These are phyloP conservation scores for Talaromyces sp. DNA, from an alignment of 2,329 filamentous ascomycete genomes.

Conservation along the genomic window DNA sequence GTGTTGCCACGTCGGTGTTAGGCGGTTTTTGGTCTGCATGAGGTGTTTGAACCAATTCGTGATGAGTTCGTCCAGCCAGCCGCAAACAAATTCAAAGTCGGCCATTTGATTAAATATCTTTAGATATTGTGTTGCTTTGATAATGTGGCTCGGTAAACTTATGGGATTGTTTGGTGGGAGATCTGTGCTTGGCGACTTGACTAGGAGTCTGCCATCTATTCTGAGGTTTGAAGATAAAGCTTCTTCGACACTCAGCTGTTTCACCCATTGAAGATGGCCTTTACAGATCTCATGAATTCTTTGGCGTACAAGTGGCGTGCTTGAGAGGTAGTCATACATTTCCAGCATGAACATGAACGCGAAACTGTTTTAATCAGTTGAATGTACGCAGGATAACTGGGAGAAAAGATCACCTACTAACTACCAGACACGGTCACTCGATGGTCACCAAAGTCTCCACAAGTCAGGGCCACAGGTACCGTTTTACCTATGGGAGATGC, in stretches of 20 bases:
- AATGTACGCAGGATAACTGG: not conserved
- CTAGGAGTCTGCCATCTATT: conserved; percentile 7
- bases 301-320: not conserved
- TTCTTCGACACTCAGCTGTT: not conserved
- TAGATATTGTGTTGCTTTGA: conserved; percentile 14
- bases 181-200: not conserved
- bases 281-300: conserved; percentile 12
- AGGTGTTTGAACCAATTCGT: conserved; percentile 7
- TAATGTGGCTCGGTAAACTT: conserved; percentile 13
- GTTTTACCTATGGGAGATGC: not conserved
- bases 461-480: conserved; percentile 11
- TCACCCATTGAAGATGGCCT: conserved; percentile 12
- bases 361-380: conserved; percentile 9
- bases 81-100: conserved; percentile 12
- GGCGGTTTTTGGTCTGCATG: conserved; percentile 9
- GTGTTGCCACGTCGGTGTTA: conserved; percentile 15
- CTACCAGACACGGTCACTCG: conserved; percentile 14
- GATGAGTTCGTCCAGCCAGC: conserved; percentile 9
- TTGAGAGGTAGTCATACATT: conserved; percentile 8
- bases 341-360: conserved; percentile 15
- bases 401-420: conserved; percentile 11
- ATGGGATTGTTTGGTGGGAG: conserved; percentile 12
- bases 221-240: conserved; percentile 13
- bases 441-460: conserved; percentile 16
- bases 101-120: conserved; percentile 5